Conservation (phyloP, 2,329 filamentous ascomycete species). For the Ophiosphaerella herpotricha region DNA sequence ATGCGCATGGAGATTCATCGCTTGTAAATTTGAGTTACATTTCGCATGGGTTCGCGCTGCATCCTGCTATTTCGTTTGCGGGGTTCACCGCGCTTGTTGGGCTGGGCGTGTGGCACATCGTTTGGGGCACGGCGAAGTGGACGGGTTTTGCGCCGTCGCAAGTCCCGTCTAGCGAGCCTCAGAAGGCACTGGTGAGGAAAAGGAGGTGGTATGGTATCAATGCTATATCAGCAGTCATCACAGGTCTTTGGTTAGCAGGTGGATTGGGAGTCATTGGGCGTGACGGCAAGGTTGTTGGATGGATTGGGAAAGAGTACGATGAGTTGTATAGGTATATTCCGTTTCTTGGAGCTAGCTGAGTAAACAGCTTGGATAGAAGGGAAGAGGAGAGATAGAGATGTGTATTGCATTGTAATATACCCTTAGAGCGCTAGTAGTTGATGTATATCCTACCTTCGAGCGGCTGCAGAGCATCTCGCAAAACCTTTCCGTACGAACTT, state of each 20-base stretch:
- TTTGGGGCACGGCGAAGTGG: slow-evolving; percentile 87
- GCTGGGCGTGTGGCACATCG: slow-evolving; percentile 74
- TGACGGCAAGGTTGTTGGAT: slow-evolving; percentile 71
- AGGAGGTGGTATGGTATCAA: slow-evolving; percentile 75
- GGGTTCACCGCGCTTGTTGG: slow-evolving; percentile 72
- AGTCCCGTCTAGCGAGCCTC: slow-evolving; percentile 55
- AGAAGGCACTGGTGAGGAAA: slow-evolving; percentile 60
- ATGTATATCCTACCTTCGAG: slow-evolving; percentile 47
- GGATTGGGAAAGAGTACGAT: slow-evolving; percentile 82
- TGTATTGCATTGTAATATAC: slow-evolving; percentile 28
- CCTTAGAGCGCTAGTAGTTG: slow-evolving; percentile 25
- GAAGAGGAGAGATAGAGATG: not conserved
- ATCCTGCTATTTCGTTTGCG: slow-evolving; percentile 67
- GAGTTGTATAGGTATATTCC: slow-evolving; percentile 68
- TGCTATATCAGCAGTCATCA: slow-evolving; percentile 61
- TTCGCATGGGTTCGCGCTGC: slow-evolving; percentile 79
- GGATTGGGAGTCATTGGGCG: slow-evolving; percentile 77
- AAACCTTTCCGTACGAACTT: slow-evolving; percentile 42
- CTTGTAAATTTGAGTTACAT: slow-evolving; percentile 84
- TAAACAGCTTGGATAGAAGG: not conserved
- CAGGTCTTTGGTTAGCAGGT: slow-evolving; percentile 78
- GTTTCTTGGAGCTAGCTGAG: slow-evolving; percentile 53
- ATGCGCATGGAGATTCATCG: slow-evolving; percentile 82
- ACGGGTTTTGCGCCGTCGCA: slow-evolving; percentile 65
- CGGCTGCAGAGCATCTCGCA: slow-evolving; percentile 30